These are phyloP conservation scores for Pseudogymnoascus sp. DNA, from an alignment of 2,329 filamentous ascomycete species.

Conservation along the genomic window DNA sequence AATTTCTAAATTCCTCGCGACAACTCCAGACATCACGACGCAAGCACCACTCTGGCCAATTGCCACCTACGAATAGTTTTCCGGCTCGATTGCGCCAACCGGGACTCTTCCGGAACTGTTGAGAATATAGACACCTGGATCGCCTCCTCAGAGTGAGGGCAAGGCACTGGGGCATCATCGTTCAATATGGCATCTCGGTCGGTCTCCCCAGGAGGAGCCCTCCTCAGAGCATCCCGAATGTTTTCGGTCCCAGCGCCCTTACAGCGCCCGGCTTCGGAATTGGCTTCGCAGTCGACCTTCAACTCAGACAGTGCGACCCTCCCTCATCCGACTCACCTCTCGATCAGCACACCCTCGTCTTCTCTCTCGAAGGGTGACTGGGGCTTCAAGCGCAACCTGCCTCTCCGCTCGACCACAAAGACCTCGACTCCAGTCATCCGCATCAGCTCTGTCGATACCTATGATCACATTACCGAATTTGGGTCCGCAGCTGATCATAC, in stretches of 20 bases:
- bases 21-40: conserved; percentile 6
- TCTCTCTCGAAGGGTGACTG: conserved; percentile 77
- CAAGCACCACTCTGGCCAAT: not conserved
- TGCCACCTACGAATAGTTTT: conserved; percentile 1
- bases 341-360: conserved; percentile 67
- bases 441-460: conserved; percentile 71
- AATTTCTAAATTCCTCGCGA: conserved; percentile 9
- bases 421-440: conserved; percentile 69
- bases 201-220: conserved; percentile 55
- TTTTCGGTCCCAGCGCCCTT: conserved; percentile 80
- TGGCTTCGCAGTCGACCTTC: conserved; percentile 39
- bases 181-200: conserved; percentile 27
- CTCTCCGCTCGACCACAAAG: conserved; percentile 64
- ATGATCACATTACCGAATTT: conserved; percentile 86
- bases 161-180: not conserved
- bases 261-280: conserved; percentile 48
- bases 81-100: conserved; percentile 1
- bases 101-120: not conserved
- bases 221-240: conserved; percentile 80
- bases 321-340: conserved; percentile 72
- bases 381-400: conserved; percentile 82
- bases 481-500: conserved; percentile 74
- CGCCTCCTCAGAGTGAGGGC: not conserved
- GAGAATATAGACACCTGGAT: conserved; percentile 3
- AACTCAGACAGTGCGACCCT: conserved; percentile 64